Evolutionary conservation across 2,329 filamentous ascomycete genomes (phyloP).

Genomic region (Colletotrichum tabaci): DNA sequence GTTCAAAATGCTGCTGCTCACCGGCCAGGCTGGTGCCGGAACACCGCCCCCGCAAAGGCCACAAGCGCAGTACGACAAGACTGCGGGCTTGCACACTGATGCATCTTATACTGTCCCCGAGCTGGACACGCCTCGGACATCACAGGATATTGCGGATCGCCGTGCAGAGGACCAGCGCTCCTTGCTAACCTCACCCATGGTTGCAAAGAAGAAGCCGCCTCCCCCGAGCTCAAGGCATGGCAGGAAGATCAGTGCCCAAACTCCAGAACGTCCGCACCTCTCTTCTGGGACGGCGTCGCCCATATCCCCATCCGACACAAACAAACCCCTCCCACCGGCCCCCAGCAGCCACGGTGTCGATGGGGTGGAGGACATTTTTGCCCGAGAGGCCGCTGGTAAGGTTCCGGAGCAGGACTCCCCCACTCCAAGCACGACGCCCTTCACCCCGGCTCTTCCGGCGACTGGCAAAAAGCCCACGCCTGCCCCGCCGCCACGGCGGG

Average conservation of each 20-base stretch:
- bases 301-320: slow-evolving; percentile 64
- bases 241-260: slow-evolving; percentile 74
- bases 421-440: slow-evolving; percentile 25
- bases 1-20: slow-evolving; percentile 83
- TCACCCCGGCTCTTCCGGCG: slow-evolving; percentile 55
- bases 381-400: slow-evolving; percentile 68
- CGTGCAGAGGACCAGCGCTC: slow-evolving; percentile 64
- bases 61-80: slow-evolving; percentile 62
- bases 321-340: slow-evolving; percentile 74
- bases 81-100: slow-evolving; percentile 55
- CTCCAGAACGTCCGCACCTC: slow-evolving; percentile 39
- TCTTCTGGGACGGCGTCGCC: slow-evolving; percentile 45
- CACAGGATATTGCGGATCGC: slow-evolving; percentile 68
- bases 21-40: slow-evolving; percentile 68
- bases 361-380: slow-evolving; percentile 66
- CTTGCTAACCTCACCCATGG: slow-evolving; percentile 51
- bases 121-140: slow-evolving; percentile 69
- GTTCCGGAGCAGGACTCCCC: slow-evolving; percentile 59
- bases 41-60: slow-evolving; percentile 44
- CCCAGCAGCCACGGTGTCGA: slow-evolving; percentile 65
- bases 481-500: slow-evolving; percentile 66
- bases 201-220: slow-evolving; percentile 78
- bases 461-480: slow-evolving; percentile 61
- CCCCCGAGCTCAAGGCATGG: slow-evolving; percentile 83
- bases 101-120: slow-evolving; percentile 4